phyloP scores from a whole-genome alignment of 176 grass and related monocot genomes.

The Hyparrhenia diplandra region DNA sequence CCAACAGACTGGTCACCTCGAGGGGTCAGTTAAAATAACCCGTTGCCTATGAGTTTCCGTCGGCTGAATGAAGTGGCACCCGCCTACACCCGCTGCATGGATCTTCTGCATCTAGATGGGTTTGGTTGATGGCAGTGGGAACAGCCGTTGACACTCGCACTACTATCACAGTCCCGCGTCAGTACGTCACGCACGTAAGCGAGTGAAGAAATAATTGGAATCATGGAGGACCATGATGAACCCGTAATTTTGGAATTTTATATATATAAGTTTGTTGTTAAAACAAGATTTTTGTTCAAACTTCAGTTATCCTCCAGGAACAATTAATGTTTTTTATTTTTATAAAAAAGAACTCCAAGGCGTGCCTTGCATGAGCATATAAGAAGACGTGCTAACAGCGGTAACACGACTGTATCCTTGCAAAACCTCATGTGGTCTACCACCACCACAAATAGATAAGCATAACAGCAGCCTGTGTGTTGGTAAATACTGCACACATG shows the following conservation, averaged over 20 bases:
- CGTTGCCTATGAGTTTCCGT: conserved; percentile 1
- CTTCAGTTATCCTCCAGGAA: background rate
- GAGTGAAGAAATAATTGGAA: background rate
- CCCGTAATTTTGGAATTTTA: background rate
- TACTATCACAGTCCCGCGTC: background rate
- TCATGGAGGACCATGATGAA: background rate
- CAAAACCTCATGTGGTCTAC: background rate
- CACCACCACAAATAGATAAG: background rate
- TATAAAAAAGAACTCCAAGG: no score
- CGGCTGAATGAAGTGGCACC: background rate
- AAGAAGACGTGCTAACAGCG: background rate
- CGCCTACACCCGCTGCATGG: background rate
- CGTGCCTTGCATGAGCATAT: background rate
- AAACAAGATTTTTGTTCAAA: background rate
- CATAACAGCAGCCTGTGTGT: background rate
- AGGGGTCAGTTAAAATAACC: conserved; percentile 18
- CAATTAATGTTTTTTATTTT: background rate
- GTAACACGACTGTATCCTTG: background rate
- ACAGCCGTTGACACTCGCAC: background rate
- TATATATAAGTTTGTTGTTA: background rate
- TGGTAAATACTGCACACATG: background rate
- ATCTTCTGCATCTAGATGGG: conserved; percentile 23
- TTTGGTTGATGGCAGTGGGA: background rate
- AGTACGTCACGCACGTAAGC: background rate
- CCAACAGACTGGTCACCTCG: background rate